Conservation (phyloP, 2,329 filamentous ascomycete genomes). For the Fusarium tanahbumbuense region DNA sequence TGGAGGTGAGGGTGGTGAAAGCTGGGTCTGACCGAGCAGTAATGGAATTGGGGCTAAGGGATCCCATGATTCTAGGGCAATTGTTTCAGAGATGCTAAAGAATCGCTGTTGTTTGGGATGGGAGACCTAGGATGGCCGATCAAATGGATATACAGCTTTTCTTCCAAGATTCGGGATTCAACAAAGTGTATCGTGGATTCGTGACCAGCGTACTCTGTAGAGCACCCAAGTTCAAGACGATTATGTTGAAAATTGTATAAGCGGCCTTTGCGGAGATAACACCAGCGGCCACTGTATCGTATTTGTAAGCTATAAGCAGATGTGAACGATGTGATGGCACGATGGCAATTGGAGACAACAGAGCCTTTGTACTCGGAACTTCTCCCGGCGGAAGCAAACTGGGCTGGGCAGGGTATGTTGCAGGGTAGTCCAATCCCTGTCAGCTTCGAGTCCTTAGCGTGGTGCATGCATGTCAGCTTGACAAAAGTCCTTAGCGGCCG, state of each 20-base stretch:
- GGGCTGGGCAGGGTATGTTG: background rate
- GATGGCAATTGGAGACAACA: background rate
- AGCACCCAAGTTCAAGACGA: no score
- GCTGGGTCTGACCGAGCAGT: background rate
- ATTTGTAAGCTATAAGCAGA: background rate
- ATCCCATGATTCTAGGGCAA: background rate
- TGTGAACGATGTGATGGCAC: background rate
- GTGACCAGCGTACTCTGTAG: no score
- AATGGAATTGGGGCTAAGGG: background rate
- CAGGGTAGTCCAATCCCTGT: background rate
- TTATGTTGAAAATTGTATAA: background rate
- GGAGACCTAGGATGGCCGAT: background rate
- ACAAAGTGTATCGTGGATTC: background rate
- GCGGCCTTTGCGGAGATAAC: constrained; percentile 1
- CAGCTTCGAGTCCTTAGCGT: background rate
- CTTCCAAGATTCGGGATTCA: background rate
- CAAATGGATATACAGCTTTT: background rate
- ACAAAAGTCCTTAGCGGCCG: constrained; percentile 6
- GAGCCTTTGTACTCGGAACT: background rate
- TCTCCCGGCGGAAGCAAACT: background rate
- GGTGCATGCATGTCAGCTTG: constrained; percentile 12
- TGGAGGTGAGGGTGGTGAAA: background rate
- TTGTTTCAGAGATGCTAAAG: background rate
- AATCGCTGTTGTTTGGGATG: background rate
- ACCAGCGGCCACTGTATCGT: background rate